These are phyloP conservation scores for Fragaria iinumae DNA, from an alignment of 306 rosid genomes.

Conservation along the genomic window DNA sequence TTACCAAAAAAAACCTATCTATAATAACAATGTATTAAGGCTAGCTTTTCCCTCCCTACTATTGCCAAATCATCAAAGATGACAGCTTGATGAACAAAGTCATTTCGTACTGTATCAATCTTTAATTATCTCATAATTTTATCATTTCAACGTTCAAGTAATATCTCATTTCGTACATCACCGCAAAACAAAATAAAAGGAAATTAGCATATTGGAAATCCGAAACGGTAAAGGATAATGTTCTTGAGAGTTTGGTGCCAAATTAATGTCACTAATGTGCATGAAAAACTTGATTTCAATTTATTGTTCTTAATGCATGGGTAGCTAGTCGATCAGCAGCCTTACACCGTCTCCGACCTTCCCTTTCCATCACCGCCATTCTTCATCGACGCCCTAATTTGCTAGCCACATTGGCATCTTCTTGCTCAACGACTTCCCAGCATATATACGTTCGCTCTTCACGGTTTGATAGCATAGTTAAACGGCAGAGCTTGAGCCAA, in stretches of 20 bases:
- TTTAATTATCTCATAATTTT: too few relatives aligned
- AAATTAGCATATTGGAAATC: too few relatives aligned
- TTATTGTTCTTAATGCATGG: slow-evolving; percentile 15
- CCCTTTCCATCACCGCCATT: not conserved
- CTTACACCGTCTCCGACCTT: not conserved
- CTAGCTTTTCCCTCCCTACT: too few relatives aligned
- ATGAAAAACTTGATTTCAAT: not conserved
- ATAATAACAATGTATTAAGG: too few relatives aligned
- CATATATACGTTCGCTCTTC: not conserved
- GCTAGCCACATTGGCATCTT: slow-evolving; percentile 13
- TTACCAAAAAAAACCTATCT: too few relatives aligned
- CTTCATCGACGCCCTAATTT: not conserved
- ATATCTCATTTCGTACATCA: too few relatives aligned
- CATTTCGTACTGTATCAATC: too few relatives aligned
- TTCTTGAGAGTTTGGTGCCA: not conserved
- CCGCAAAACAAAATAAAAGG: too few relatives aligned
- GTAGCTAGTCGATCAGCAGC: slow-evolving; percentile 21
- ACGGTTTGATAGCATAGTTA: not conserved
- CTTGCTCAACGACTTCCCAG: not conserved
- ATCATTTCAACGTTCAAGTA: too few relatives aligned
- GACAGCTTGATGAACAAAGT: too few relatives aligned
- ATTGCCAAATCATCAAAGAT: too few relatives aligned
- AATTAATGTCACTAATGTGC: not conserved
- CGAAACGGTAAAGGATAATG: too few relatives aligned
- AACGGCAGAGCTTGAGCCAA: not conserved